phyloP scores from a whole-genome alignment of 495 filamentous ascomycete species.

The Penicillium simplicissimum region DNA sequence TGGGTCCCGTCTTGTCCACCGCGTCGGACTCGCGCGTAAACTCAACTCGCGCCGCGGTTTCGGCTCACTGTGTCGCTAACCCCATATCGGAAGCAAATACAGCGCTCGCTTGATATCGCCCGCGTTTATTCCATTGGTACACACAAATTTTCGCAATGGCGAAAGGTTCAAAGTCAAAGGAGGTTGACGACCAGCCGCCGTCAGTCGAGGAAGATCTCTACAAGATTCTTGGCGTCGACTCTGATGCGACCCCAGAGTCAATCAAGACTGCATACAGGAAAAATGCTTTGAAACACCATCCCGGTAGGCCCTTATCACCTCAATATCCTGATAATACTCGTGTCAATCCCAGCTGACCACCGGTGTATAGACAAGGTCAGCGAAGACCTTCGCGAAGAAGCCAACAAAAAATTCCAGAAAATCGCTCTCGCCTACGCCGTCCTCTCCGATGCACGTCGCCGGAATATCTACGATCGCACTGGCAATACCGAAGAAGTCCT shows the following conservation, averaged over 20 bases:
- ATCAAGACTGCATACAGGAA: conserved; percentile 97
- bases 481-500: conserved; percentile 82
- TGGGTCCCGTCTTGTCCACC: conserved; percentile 25
- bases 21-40: conserved; percentile 31
- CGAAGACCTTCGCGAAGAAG: conserved; percentile 60
- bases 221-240: conserved; percentile 74
- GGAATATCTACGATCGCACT: conserved; percentile 82
- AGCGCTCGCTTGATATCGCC: background rate
- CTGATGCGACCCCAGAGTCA: conserved; percentile 69
- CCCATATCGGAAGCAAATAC: background rate
- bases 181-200: conserved; percentile 34
- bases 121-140: background rate
- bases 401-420: conserved; percentile 79
- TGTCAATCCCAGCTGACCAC: background rate
- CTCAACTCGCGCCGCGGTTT: conserved; percentile 5
- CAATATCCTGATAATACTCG: background rate
- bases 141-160: conserved; percentile 16
- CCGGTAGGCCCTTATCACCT: conserved; percentile 57
- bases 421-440: conserved; percentile 94
- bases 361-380: conserved; percentile 64
- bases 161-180: conserved; percentile 18
- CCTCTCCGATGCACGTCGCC: conserved; percentile 74
- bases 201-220: conserved; percentile 76
- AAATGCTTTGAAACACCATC: conserved; percentile 83
- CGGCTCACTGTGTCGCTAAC: background rate